Conservation (phyloP, 768 basidiomycete species). For the Bullera alba region DNA sequence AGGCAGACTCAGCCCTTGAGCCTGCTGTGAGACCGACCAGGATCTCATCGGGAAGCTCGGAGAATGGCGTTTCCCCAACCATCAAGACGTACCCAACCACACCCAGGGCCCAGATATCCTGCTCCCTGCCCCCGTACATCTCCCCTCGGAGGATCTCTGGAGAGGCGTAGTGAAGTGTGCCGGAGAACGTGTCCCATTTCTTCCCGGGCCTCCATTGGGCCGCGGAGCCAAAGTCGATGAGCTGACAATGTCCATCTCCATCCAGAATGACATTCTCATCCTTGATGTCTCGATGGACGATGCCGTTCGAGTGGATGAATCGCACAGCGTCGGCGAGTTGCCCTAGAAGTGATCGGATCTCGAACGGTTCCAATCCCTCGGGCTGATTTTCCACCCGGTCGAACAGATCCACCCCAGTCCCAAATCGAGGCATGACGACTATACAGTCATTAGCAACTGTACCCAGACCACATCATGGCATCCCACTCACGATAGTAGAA, state of each 20-base stretch:
- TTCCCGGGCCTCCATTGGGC: constrained; percentile 49
- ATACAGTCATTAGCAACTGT: not conserved
- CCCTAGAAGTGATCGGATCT: constrained; percentile 75
- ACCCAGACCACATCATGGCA: not conserved
- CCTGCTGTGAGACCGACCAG: constrained; percentile 63
- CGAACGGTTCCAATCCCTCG: constrained; percentile 66
- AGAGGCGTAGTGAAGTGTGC: constrained; percentile 72
- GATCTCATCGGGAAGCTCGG: constrained; percentile 63
- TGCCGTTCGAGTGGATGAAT: constrained; percentile 85
- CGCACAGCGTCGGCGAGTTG: constrained; percentile 85
- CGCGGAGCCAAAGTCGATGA: constrained; percentile 91
- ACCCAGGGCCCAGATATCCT: constrained; percentile 97
- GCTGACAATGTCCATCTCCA: constrained; percentile 69
- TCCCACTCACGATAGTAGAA: constrained; percentile 66
- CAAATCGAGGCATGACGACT: constrained; percentile 64
- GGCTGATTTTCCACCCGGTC: constrained; percentile 89
- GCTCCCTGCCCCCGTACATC: constrained; percentile 89
- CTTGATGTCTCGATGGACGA: constrained; percentile 97
- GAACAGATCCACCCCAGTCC: constrained; percentile 72
- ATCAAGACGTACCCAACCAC: constrained; percentile 94
- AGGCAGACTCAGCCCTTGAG: constrained; percentile 33
- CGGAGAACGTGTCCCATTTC: constrained; percentile 50
- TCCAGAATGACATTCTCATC: constrained; percentile 70
- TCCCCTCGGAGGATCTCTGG: constrained; percentile 95
- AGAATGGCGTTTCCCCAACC: constrained; percentile 45